Conservation (phyloP, 2,329 filamentous ascomycete species). For the Cercospora zeina region DNA sequence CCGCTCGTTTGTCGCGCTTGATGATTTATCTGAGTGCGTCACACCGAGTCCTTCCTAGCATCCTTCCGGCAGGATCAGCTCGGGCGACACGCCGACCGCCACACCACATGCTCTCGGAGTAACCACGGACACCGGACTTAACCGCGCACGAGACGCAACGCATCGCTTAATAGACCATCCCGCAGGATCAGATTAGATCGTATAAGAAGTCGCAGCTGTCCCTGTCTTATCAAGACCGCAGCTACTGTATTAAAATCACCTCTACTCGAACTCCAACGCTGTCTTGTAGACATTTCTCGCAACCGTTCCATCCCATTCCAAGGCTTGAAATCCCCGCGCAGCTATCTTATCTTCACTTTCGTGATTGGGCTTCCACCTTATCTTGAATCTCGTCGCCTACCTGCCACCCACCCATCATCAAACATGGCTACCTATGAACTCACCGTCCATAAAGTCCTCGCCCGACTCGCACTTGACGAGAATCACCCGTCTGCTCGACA, state of each 20-base stretch:
- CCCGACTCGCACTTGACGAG: conserved; percentile 27
- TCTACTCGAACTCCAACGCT: not conserved
- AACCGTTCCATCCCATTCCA: not conserved
- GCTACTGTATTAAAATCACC: conserved; percentile 14
- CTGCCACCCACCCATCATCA: not conserved
- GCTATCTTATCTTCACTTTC: not conserved
- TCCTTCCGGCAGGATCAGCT: not conserved
- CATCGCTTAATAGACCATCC: not conserved
- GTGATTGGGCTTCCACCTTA: no score
- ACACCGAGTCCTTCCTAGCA: not conserved
- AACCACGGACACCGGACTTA: conserved; percentile 12
- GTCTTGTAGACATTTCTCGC: not conserved
- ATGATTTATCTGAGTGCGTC: not conserved
- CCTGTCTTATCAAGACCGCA: conserved; percentile 4
- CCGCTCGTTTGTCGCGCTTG: not conserved
- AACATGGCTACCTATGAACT: conserved; percentile 31
- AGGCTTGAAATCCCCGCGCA: not conserved
- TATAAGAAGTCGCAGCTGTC: conserved; percentile 23
- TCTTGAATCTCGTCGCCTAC: no score
- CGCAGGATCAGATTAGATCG: conserved; percentile 27
- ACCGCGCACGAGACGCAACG: conserved; percentile 9
- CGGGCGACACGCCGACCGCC: not conserved
- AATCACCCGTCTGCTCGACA: no score
- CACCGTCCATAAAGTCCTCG: conserved; percentile 29
- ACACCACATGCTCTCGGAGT: conserved; percentile 1